Base-by-base conservation (phyloP, 331 rosid genomes). In the Rosa hybrid region DNA sequence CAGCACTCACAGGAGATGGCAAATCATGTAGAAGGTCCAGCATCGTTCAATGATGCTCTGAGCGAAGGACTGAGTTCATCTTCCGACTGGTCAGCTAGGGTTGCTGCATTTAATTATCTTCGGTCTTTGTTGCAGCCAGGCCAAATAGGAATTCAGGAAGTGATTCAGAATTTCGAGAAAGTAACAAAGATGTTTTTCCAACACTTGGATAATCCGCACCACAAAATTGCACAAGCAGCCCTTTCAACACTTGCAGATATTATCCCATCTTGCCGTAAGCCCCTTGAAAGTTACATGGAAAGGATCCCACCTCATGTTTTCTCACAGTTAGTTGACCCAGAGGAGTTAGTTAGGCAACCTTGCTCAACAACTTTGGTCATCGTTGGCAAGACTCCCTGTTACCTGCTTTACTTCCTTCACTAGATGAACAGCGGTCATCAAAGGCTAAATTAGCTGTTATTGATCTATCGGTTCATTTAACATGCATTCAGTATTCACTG, bases 211-310 rank as follows among this genome's bases (percentile, higher is more conserved):
- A 98, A 96, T 83, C 99, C 98, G 74, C 99, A 96, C 87, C 98
- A 96, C 81, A 96, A 96, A 90, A 97, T 96, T 86, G 98, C 99
- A 44, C 99, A 96, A 84, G 99, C 99, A 77, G 99, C 99, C 77
- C 99, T 96, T 80, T 90, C 97, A 78, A 94, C 99, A 20, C 97
- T 96, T 20, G 92, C 99, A 12, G 98, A 93, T 84, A 84, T 96
- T 49, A 89, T 96, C 88, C 94, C 97, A 81, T 84, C 97, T 71
- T 96, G 98, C 86, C 90, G 97, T 80, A 96, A 90, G 86, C 97
- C 95, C 76, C 94, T 96, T 80, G 99, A 96, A 92, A 86, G 97
- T 84, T 96, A 94, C 86, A 88, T 94, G 90, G 99, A 96, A 88
- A 94, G 99, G 85, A 94, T 94, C 50, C 85, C 94, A 54, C 99